These are phyloP conservation scores for Elsinoe ampelina DNA, from an alignment of 2,329 filamentous ascomycete genomes.

Conservation along the genomic window DNA sequence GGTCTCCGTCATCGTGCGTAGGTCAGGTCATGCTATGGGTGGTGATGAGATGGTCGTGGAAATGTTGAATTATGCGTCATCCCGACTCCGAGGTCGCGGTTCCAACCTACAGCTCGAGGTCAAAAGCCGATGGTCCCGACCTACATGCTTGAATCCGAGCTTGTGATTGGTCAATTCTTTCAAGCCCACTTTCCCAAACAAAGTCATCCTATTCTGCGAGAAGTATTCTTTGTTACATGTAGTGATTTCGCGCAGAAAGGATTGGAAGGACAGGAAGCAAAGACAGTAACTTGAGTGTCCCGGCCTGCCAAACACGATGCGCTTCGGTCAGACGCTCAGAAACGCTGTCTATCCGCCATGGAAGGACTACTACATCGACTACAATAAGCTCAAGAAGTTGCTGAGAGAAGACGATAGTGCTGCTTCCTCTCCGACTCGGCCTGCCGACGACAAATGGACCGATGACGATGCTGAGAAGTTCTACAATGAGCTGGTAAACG, in stretches of 20 bases:
- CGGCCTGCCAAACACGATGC: conserved; percentile 49
- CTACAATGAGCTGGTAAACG: conserved; percentile 89
- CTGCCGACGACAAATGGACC: conserved; percentile 63
- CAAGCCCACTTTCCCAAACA: conserved; percentile 6
- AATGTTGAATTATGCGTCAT: not conserved
- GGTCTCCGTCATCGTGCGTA: no score
- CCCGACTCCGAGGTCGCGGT: not conserved
- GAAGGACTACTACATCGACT: conserved; percentile 93
- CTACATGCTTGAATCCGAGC: not conserved
- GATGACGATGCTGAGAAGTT: conserved; percentile 89
- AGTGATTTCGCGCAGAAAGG: not conserved
- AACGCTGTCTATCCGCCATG: conserved; percentile 75
- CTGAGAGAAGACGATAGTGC: conserved; percentile 64
- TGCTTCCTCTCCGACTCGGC: conserved; percentile 34
- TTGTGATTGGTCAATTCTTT: conserved; percentile 1
- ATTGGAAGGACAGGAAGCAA: not conserved
- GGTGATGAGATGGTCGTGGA: not conserved
- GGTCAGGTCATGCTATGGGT: not conserved
- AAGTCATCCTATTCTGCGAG: not conserved
- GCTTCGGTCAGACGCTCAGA: conserved; percentile 82
- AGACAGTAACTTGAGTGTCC: not conserved
- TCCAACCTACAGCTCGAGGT: not conserved
- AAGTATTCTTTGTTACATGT: not conserved
- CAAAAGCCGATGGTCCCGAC: conserved; percentile 6
- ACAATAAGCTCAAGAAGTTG: conserved; percentile 81